Percentiles rank a stretch among this genome's conserved stretches.
Conservation (phyloP, 805 yeast genomes). For the Barnettozyma siamensis region DNA sequence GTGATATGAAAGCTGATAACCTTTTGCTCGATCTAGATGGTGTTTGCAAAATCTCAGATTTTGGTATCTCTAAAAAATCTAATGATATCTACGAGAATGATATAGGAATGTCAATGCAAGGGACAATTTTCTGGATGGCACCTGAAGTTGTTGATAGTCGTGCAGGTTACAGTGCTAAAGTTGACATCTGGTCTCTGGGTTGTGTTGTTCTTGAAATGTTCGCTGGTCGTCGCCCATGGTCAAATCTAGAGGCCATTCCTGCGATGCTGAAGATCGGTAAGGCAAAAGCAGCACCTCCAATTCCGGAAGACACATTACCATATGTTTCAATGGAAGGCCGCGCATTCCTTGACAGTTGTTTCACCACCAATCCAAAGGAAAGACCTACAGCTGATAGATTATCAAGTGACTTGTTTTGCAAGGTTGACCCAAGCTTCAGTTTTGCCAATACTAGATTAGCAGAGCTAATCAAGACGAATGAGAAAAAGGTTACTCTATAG, state of each 20-base stretch:
- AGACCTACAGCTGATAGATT: slow-evolving; percentile 83
- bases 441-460: slow-evolving; percentile 54
- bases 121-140: slow-evolving; percentile 99
- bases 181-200: slow-evolving; percentile 97
- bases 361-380: slow-evolving; percentile 67
- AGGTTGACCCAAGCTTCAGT: slow-evolving; percentile 34
- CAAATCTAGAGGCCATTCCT: slow-evolving; percentile 88
- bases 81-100: slow-evolving; percentile 83
- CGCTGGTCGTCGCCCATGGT: slow-evolving; percentile 98
- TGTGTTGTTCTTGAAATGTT: slow-evolving; percentile 97
- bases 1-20: slow-evolving; percentile 95
- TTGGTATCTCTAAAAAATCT: slow-evolving; percentile 88
- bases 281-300: slow-evolving; percentile 88
- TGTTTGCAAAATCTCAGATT: slow-evolving; percentile 90
- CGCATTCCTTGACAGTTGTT: slow-evolving; percentile 70
- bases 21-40: slow-evolving; percentile 86
- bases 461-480: slow-evolving; percentile 41
- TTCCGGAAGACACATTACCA: slow-evolving; percentile 79
- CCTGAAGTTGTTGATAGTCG: slow-evolving; percentile 94
- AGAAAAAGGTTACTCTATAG: slow-evolving; percentile 22
- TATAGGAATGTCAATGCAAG: slow-evolving; percentile 97
- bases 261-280: slow-evolving; percentile 89
- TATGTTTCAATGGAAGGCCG: slow-evolving; percentile 60
- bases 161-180: slow-evolving; percentile 95
- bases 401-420: slow-evolving; percentile 48